phyloP scores from a whole-genome alignment of 352 stramenopile genomes.

The Pelagophyceae sp. region DNA sequence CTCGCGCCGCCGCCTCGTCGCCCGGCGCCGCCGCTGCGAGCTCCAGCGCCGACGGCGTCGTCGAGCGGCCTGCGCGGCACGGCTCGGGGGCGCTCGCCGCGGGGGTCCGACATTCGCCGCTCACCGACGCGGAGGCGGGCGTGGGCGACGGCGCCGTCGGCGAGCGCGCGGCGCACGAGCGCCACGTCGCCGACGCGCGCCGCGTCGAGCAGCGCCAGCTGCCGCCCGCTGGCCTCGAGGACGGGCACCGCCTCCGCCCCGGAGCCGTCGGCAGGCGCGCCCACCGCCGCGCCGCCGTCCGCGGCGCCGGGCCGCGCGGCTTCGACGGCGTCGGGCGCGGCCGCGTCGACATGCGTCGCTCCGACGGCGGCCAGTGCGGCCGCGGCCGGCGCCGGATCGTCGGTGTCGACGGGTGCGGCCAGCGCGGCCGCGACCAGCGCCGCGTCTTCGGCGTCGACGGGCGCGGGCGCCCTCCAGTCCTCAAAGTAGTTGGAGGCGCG shows the following conservation, averaged over 20 bases:
- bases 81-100: too few relatives aligned
- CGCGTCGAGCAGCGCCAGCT: neutral
- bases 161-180: neutral
- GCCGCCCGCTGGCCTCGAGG: neutral
- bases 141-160: too few relatives aligned
- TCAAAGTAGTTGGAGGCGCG: neutral
- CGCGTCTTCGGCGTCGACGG: neutral
- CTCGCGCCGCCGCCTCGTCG: neutral
- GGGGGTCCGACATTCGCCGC: too few relatives aligned
- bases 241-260: neutral
- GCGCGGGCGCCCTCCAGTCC: too few relatives aligned
- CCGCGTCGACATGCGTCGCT: too few relatives aligned
- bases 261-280: neutral
- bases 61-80: neutral
- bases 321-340: neutral
- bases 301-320: too few relatives aligned
- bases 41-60: neutral
- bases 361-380: neutral
- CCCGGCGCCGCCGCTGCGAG: neutral
- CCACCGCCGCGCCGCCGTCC: too few relatives aligned
- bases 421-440: too few relatives aligned
- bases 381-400: neutral
- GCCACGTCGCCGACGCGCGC: neutral
- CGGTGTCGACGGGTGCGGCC: too few relatives aligned
- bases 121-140: too few relatives aligned